Base-by-base conservation (phyloP, 441 rosid genomes). In the Gossypium schwendimanii region DNA sequence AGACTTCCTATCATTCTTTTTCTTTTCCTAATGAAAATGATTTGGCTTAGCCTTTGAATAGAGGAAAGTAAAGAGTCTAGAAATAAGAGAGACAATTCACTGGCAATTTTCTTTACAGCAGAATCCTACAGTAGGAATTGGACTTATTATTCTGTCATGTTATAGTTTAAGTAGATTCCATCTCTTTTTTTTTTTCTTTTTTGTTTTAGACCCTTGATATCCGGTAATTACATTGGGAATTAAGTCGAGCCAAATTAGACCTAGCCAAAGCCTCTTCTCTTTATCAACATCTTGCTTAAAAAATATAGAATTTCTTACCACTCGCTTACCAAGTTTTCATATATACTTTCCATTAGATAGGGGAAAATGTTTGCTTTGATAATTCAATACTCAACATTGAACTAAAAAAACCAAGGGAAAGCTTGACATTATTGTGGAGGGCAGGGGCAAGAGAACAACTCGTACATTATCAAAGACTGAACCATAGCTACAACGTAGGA, bases 111-210 rank as follows among this genome's bases (percentile, higher is more conserved):
- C 44, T 67, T 47, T 24, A 8, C 9, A 11, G 71, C 59, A 67
- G 59, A 49, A 26, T 28, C 15, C 15, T 11, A 18, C 10, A 5
- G 17, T 55, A 70, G 64, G 65, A 20, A 44, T 71, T 44, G 44
- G 54, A 58, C 20, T 71, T 47, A 11, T 23, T n/a, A 21, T 58
- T 53, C 62, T 53, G 61, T 69, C 72, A 53, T 1, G 44, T 52
- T 71, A 8, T 58, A 23, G 39, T 45, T 55, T 23, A 58, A 70
- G 66, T n/a, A 44, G 65, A 70, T 70, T 70, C 65, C 55, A 12
- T 2, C 36, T 5, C 7, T 70, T 20, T 41, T 14, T 20, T 55
- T 52, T 68, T 23, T 23, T 23, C 18, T 28, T 8, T 14, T 44
- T 9, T 47, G 21, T 21, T 31, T 31, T 31, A 31, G 36, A 31